Base-by-base conservation (phyloP, 345 rosid species). In the Pistacia vera region DNA sequence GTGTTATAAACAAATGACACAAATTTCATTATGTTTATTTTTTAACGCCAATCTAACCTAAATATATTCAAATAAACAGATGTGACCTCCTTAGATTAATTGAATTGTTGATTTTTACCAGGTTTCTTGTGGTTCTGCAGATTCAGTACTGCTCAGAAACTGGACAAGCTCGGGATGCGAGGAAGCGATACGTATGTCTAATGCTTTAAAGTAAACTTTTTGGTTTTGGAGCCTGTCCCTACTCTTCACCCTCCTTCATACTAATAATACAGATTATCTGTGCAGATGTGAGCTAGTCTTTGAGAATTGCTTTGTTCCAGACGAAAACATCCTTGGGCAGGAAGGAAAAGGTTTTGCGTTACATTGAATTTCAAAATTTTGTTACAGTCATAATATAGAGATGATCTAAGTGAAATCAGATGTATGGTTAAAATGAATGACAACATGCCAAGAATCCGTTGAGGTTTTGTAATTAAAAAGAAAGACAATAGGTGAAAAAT, bases 121-220 rank as follows among this genome's bases (percentile, higher is more conserved):
- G 56, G 30, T 41, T 75, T 76, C 16, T 79, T 83, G 54, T 75
- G 76, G 44, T 71, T 58, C 69, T 86, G 86, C 94, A 95, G 99
- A 83, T 95, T 89, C 83, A 90, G 90, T 78, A 93, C 98, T 46
- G 98, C 99, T 80, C 98, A 95, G 86, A 95, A 95, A 73, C 77
- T 95, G 81, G 99, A 95, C 87, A 95, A 93, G 83, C 97, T 92
- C 60, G 98, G 99, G 72, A 95, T 95, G 98, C 90, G 97, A 25
- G 99, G 99, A 86, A 93, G 99, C 63, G 99, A 95, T 81, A 95
- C 98, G 96, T 95, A 88, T 66, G 85, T 59, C 58, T 64, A 65
- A 61, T 77, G 51, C 75, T 81, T 56, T 76, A 9, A 14, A 68
- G 41, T 68, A 67, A 59, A 74, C 8, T 72, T 79, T 12, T 78